Conservation (phyloP, 352 stramenopile genomes). For the Globisporangium cederbergense region DNA sequence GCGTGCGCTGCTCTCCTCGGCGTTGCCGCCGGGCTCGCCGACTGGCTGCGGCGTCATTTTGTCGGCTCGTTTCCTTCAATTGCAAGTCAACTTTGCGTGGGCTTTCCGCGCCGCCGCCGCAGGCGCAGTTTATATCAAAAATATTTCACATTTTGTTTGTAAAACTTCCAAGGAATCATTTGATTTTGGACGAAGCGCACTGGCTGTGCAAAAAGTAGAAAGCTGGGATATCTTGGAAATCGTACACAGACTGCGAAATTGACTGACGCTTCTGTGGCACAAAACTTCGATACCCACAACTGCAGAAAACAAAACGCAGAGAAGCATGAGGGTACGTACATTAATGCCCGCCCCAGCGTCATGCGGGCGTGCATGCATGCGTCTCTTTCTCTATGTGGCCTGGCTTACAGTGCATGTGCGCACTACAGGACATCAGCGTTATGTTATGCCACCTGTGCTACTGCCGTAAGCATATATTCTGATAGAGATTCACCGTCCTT, state of each 20-base stretch:
- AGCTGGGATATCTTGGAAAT: too few relatives aligned
- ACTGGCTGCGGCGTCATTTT: constrained; percentile 6
- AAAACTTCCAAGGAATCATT: not conserved
- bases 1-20: not conserved
- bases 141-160: not conserved
- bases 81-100: constrained; percentile 3
- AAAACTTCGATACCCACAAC: not conserved
- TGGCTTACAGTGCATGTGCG: not conserved
- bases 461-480: not conserved
- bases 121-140: not conserved
- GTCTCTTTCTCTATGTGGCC: not conserved
- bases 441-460: not conserved
- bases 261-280: too few relatives aligned
- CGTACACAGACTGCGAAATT: too few relatives aligned
- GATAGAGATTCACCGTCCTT: not conserved
- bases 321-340: not conserved
- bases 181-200: not conserved
- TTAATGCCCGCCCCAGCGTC: not conserved
- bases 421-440: not conserved
- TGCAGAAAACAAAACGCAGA: constrained; percentile 1
- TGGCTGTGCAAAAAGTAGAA: not conserved
- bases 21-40: not conserved
- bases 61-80: constrained; percentile 1
- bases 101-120: not conserved
- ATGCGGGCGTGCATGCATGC: not conserved